Conservation (phyloP, 768 basidiomycete species). For the Tubosaeta sp. region DNA sequence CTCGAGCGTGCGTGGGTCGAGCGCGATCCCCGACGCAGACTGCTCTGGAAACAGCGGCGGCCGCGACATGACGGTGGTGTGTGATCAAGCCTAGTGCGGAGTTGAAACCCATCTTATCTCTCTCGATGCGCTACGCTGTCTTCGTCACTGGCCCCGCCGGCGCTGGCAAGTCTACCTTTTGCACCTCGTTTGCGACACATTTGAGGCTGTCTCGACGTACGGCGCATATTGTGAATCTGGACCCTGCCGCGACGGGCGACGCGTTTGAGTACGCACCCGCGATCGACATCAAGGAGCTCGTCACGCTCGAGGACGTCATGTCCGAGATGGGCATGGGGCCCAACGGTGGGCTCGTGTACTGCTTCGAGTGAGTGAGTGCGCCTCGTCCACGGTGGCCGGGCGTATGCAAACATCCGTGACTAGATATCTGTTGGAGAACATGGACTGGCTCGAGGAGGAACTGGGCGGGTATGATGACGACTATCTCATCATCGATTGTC, state of each 20-base stretch:
- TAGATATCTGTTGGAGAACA: conserved; percentile 93
- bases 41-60: conserved; percentile 73
- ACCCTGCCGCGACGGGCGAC: conserved; percentile 84
- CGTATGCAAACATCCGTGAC: background rate
- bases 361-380: conserved; percentile 93
- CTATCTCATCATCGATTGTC: conserved; percentile 91
- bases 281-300: conserved; percentile 91
- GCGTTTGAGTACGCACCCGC: conserved; percentile 90
- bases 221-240: conserved; percentile 93
- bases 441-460: conserved; percentile 98
- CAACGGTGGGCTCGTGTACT: conserved; percentile 95
- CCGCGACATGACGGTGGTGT: conserved; percentile 51
- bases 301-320: conserved; percentile 96
- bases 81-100: conserved; percentile 15
- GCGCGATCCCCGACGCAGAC: conserved; percentile 70
- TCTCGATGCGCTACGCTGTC: conserved; percentile 79
- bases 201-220: conserved; percentile 75
- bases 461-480: conserved; percentile 94
- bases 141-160: conserved; percentile 95
- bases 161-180: conserved; percentile 96
- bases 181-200: conserved; percentile 83
- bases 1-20: conserved; percentile 83
- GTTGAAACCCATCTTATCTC: conserved; percentile 27
- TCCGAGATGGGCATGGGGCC: conserved; percentile 91
- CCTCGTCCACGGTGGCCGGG: background rate